These are phyloP conservation scores for Solanum tarapatanum DNA, from an alignment of 257 asterid species.

Conservation along the genomic window DNA sequence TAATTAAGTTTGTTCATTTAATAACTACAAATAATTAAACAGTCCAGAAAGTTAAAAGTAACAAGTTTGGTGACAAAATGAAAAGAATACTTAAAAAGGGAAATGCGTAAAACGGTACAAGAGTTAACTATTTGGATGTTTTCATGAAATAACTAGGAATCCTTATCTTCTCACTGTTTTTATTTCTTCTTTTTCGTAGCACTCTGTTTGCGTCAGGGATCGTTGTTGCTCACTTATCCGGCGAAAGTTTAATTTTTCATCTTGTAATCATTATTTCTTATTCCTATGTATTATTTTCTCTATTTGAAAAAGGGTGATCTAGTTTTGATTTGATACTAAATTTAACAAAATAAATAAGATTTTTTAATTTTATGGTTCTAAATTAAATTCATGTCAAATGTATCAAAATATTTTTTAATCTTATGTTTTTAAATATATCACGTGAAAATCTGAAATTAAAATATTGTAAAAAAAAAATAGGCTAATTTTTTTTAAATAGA, in stretches of 20 bases:
- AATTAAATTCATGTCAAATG: too few relatives aligned
- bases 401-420: too few relatives aligned
- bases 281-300: too few relatives aligned
- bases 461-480: too few relatives aligned
- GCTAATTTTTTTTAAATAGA: too few relatives aligned
- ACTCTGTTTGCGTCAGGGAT: neutral
- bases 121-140: neutral
- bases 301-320: too few relatives aligned
- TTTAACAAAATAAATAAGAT: too few relatives aligned
- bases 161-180: neutral
- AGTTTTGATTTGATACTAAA: too few relatives aligned
- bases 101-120: neutral
- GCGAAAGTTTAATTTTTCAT: fast-evolving
- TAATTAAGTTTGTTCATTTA: neutral
- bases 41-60: neutral
- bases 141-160: neutral
- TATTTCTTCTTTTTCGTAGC: neutral
- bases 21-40: neutral
- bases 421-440: fast-evolving
- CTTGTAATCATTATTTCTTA: neutral
- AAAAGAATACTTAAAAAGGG: neutral
- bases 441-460: too few relatives aligned
- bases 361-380: too few relatives aligned
- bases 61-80: neutral
- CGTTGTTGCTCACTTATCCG: too few relatives aligned